These are phyloP conservation scores for Skeletonema grethae DNA, from an alignment of 108 stramenopile genomes.

Conservation along the genomic window DNA sequence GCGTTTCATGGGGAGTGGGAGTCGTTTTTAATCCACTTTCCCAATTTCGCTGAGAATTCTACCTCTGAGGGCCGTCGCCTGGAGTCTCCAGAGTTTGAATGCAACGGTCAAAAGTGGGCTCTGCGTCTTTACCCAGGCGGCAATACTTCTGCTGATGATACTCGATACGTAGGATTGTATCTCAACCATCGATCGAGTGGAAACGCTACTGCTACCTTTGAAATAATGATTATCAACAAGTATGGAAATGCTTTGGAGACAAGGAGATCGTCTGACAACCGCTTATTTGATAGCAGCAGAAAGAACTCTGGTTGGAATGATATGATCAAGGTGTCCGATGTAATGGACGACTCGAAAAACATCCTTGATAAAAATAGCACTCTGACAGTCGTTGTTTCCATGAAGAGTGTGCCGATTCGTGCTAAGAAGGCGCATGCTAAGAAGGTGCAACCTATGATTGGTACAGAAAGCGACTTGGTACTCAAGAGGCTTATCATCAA, in stretches of 20 bases:
- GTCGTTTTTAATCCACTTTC: not conserved
- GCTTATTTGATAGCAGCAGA: not conserved
- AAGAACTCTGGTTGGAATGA: not conserved
- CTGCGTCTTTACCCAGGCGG: constrained; percentile 4
- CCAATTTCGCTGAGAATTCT: not conserved
- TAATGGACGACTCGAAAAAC: not conserved
- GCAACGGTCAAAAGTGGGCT: constrained; percentile 8
- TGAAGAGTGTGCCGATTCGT: not conserved
- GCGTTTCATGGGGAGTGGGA: constrained; percentile 2
- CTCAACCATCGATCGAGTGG: not conserved
- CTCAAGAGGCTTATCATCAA: not conserved
- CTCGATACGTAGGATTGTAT: not conserved
- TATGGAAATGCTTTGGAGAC: not conserved
- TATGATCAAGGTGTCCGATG: not conserved
- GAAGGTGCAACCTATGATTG: not conserved
- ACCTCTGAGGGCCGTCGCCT: not conserved
- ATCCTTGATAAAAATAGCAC: not conserved
- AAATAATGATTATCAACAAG: not conserved
- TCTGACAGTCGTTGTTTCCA: not conserved
- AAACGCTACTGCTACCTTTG: not conserved
- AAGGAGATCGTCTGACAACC: not conserved
- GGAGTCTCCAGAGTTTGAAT: not conserved
- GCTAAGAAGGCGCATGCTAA: not conserved
- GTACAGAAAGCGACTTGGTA: not conserved
- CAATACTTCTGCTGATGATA: not conserved